phyloP scores from a whole-genome alignment of 2,329 filamentous ascomycete species.

The Aspergillus vadensis region DNA sequence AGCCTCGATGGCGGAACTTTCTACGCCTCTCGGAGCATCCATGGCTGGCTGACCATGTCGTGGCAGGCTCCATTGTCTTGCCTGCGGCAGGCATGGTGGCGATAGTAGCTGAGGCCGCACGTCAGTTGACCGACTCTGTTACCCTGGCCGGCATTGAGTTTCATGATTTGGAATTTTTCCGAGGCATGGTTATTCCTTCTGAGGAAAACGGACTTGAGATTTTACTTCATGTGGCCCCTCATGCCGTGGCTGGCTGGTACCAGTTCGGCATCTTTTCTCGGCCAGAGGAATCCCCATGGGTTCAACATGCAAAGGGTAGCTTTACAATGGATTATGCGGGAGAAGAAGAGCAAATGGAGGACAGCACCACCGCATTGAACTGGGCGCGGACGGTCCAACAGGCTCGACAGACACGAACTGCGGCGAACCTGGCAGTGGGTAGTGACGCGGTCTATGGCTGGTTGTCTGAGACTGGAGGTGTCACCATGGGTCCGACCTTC shows the following conservation, averaged over 20 bases:
- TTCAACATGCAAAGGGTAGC: constrained; percentile 22
- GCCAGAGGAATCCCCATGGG: constrained; percentile 16
- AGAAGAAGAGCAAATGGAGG: too few species aligned
- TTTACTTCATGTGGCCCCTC: constrained; percentile 20
- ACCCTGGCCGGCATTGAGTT: not conserved
- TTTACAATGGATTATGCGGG: constrained; percentile 10
- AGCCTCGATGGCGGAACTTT: constrained; percentile 49
- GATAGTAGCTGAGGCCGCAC: constrained; percentile 27
- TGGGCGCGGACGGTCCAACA: too few species aligned
- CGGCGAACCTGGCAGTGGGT: too few species aligned
- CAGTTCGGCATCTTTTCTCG: constrained; percentile 24
- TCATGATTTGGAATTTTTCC: constrained; percentile 12
- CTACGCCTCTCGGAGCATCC: constrained; percentile 37
- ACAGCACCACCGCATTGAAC: too few species aligned
- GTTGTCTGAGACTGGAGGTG: constrained; percentile 24
- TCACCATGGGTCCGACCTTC: constrained; percentile 23
- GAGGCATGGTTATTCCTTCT: constrained; percentile 21
- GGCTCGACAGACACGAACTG: too few species aligned
- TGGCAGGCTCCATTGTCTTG: constrained; percentile 25
- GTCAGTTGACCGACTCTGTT: constrained; percentile 11
- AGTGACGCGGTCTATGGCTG: constrained; percentile 22
- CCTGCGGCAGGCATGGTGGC: constrained; percentile 28
- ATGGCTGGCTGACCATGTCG: constrained; percentile 52
- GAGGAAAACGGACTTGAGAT: constrained; percentile 25
- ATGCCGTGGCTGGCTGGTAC: constrained; percentile 23